Evolutionary conservation across 768 basidiomycete species (phyloP).

Genomic region (Mycena olivaceomarginata): DNA sequence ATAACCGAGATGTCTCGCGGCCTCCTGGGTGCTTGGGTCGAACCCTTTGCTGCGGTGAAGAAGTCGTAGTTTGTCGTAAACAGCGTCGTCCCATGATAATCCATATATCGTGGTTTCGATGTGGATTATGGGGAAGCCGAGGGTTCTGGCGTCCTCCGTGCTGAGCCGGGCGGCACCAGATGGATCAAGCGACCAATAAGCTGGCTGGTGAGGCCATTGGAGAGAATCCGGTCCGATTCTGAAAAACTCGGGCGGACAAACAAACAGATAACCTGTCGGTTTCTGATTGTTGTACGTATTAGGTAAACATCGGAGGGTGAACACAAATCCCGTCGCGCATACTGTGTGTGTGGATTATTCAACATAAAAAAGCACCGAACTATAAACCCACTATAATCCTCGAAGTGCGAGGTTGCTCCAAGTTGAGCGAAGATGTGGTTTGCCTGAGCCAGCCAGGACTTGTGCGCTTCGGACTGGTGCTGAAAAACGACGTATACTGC

Average conservation of each 20-base stretch:
- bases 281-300: not conserved
- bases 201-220: not conserved
- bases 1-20: not conserved
- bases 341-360: not conserved
- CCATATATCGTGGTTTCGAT: not conserved
- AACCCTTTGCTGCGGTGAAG: not conserved
- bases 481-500: not conserved
- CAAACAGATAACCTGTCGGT: no score
- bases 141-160: not conserved
- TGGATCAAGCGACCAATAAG: not conserved
- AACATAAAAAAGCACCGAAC: not conserved
- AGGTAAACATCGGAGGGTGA: not conserved
- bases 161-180: not conserved
- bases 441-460: not conserved
- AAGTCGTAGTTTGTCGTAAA: no score
- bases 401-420: not conserved
- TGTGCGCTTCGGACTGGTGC: not conserved
- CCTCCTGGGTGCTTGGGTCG: not conserved
- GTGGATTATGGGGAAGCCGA: not conserved
- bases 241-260: not conserved
- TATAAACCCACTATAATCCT: not conserved
- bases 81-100: not conserved
- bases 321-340: not conserved
- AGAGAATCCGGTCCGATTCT: not conserved
- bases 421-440: not conserved